Evolutionary conservation across 805 yeast species (phyloP).

Genomic region (Yamadazyma akitaensis): DNA sequence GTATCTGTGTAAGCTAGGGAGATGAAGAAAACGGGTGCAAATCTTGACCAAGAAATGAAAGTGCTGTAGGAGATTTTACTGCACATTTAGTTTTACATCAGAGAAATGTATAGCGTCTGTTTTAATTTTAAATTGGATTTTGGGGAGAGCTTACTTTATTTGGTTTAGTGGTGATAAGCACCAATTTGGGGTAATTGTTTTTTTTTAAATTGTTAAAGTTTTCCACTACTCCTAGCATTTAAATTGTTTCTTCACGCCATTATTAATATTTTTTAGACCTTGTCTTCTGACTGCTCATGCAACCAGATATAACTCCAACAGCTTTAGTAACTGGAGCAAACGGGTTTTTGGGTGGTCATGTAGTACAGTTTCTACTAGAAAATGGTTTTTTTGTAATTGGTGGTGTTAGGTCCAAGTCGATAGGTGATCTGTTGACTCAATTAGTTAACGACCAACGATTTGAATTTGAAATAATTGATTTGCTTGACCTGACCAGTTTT

Average conservation of each 20-base stretch:
- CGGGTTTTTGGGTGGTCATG: constrained; percentile 53
- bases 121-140: not conserved
- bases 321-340: constrained; percentile 53
- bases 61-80: no score
- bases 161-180: constrained; percentile 1
- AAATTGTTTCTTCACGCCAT: not conserved
- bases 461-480: constrained; percentile 18
- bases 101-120: not conserved
- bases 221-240: not conserved
- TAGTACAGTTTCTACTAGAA: constrained; percentile 37
- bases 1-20: no score
- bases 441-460: constrained; percentile 5
- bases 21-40: no score
- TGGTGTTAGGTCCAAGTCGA: constrained; percentile 43
- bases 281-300: not conserved
- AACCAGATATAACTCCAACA: constrained; percentile 5
- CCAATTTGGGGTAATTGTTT: not conserved
- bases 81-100: no score
- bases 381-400: constrained; percentile 47
- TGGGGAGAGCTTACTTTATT: not conserved
- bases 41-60: no score
- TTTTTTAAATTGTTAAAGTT: not conserved
- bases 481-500: constrained; percentile 19
- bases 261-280: not conserved
- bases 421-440: constrained; percentile 33